Base-by-base conservation (phyloP, 176 grass and related monocot genomes). In the Stipa capillata region DNA sequence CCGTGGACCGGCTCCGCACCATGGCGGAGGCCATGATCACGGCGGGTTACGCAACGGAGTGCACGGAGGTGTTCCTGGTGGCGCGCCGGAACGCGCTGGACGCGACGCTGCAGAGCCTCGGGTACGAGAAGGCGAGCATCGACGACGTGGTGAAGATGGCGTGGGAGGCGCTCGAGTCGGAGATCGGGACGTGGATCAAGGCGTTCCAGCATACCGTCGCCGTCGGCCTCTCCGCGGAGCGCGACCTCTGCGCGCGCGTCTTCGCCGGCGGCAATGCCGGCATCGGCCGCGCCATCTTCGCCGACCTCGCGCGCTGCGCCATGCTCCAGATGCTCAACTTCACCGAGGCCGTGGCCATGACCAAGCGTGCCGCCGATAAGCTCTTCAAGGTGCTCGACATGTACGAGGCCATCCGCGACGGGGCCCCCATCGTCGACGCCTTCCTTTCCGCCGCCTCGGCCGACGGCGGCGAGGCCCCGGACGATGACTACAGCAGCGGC, bases 351-450 rank as follows among this genome's bases (percentile, higher is more conserved):
- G 80, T 99, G 7, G 72, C 60, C 8, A 87, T 91, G 66, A 89
- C 86, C 2, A 95, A 93, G 65, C 90, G 92, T 54, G 82, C 88
- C 8, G 88, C 90, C 0, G 96, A 95, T 74, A 95, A 99, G 81
- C 90, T 99, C 36, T 99, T 99, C 90, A 99, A 91, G 80, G 82
- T 99, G 81, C 96, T 99, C 24, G 96, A 99, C 64, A 95, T 95
- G 81, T 99, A 99, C 51, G 92, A 99, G 83, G 60, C 74, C 45
- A 73, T 99, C 63, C 84, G 87, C 20, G 92, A 95, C 71, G 80
- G 79, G 3, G 33, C 43, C 5, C 87, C 86, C 10, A 35, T 27
- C 52, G 49, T 99, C 3, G 90, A 91, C 73, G 56, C 33, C 2
- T 80, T 93, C 51, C 73, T 89, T 54, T 18, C 67, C 16, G 36